A percentile compares a stretch with the other conserved stretches of the same genome.
phyloP scores from a whole-genome alignment of 495 filamentous ascomycete species.

The Aspergillus biplanus region DNA sequence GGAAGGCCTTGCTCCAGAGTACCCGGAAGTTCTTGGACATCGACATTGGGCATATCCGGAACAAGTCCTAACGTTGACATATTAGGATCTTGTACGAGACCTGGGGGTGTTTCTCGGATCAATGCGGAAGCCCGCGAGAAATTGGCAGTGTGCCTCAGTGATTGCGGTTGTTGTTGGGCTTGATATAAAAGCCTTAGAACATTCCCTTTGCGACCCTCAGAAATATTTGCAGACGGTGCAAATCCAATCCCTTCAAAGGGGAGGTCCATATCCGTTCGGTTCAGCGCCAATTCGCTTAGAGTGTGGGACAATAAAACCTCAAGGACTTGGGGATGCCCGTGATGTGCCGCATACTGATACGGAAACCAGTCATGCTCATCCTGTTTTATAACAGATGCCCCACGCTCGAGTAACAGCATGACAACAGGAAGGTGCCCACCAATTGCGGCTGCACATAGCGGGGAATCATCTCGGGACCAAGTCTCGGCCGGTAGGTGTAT shows the following conservation, averaged over 20 bases:
- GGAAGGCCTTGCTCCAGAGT: conserved; percentile 34
- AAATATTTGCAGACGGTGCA: conserved; percentile 29
- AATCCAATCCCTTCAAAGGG: conserved; percentile 32
- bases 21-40: conserved; percentile 31
- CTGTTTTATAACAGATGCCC: conserved; percentile 42
- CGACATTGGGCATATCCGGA: conserved; percentile 1
- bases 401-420: conserved; percentile 37
- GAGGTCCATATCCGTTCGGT: conserved; percentile 20
- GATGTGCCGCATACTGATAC: conserved; percentile 42
- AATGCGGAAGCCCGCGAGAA: not conserved
- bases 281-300: conserved; percentile 13
- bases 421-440: conserved; percentile 43
- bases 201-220: conserved; percentile 26
- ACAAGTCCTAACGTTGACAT: conserved; percentile 3
- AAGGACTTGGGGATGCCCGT: conserved; percentile 43
- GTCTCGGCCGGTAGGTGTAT: conserved; percentile 32
- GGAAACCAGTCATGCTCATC: conserved; percentile 48
- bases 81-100: not conserved
- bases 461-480: conserved; percentile 43
- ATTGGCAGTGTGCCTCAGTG: not conserved
- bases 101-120: conserved; percentile 3
- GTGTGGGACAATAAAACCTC: conserved; percentile 29
- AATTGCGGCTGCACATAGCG: conserved; percentile 46
- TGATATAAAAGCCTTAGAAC: conserved; percentile 27
- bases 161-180: conserved; percentile 7